phyloP scores from a whole-genome alignment of 371 early-diverging fungal species.

The Mucor lusitanicus region DNA sequence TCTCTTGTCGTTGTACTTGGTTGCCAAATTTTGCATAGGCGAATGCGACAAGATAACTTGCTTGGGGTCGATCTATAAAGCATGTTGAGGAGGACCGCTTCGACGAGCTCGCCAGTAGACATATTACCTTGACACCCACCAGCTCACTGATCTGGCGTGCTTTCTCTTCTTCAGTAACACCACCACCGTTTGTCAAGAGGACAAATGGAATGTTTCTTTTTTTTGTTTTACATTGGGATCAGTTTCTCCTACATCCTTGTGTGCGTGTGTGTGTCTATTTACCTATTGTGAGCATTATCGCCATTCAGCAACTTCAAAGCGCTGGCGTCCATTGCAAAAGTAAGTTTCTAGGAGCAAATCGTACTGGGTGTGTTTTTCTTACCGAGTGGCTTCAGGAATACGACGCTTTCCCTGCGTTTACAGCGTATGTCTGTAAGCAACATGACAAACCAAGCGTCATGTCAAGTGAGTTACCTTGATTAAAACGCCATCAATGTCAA shows the following conservation, averaged over 20 bases:
- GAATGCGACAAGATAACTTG: slow-evolving; percentile 87
- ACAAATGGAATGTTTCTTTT: slow-evolving; percentile 71
- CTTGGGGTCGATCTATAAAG: slow-evolving; percentile 53
- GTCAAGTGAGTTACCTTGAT: slow-evolving; percentile 52
- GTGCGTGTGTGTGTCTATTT: neutral
- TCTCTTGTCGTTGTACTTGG: slow-evolving; percentile 55
- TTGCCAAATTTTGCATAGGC: slow-evolving; percentile 72
- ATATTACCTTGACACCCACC: slow-evolving; percentile 59
- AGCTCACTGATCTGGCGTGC: slow-evolving; percentile 68
- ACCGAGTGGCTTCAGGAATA: slow-evolving; percentile 44
- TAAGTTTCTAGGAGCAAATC: neutral
- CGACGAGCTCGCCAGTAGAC: no score
- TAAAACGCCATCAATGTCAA: slow-evolving; percentile 83
- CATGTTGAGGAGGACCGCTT: neutral
- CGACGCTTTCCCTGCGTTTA: slow-evolving; percentile 31
- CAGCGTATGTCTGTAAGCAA: neutral
- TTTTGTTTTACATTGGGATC: no score
- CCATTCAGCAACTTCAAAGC: slow-evolving; percentile 65
- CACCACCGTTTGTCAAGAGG: slow-evolving; percentile 89
- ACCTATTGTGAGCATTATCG: slow-evolving; percentile 54
- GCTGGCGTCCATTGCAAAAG: slow-evolving; percentile 10
- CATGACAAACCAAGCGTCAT: neutral
- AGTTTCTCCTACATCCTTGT: neutral
- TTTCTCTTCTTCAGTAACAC: slow-evolving; percentile 75
- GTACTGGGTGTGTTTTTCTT: neutral